Conservation (phyloP, 352 stramenopile species). For the Pythium phragmiticola region DNA sequence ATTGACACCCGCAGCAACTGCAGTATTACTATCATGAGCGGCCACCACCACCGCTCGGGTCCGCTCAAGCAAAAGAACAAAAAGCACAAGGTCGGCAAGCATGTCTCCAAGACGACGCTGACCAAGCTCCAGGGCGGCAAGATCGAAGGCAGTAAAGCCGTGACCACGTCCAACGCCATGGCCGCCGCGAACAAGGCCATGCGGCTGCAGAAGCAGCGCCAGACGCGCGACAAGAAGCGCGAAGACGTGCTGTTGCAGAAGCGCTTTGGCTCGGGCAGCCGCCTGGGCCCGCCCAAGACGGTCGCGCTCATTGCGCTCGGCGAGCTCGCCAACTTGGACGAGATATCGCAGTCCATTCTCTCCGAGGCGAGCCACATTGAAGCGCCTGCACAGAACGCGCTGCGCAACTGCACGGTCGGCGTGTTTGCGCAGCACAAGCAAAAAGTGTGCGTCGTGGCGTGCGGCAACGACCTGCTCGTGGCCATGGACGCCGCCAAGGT, state of each 20-base stretch:
- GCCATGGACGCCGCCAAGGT: conserved; percentile 86
- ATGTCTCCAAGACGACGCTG: conserved; percentile 82
- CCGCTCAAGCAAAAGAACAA: conserved; percentile 92
- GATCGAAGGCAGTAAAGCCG: conserved; percentile 48
- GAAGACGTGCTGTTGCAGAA: conserved; percentile 83
- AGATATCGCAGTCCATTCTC: conserved; percentile 70
- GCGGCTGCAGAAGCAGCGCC: conserved; percentile 82
- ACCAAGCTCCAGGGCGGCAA: conserved; percentile 71
- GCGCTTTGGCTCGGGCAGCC: conserved; percentile 74
- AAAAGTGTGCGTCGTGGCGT: conserved; percentile 85
- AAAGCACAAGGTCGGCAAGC: conserved; percentile 87
- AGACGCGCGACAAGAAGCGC: conserved; percentile 81
- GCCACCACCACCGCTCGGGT: conserved; percentile 83
- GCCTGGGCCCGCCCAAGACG: conserved; percentile 76
- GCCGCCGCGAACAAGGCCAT: conserved; percentile 68
- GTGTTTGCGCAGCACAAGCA: conserved; percentile 87
- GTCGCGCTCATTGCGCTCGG: conserved; percentile 84
- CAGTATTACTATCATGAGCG: conserved; percentile 34
- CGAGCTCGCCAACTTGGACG: conserved; percentile 51
- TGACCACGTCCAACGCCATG: conserved; percentile 28
- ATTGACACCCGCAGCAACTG: background rate
- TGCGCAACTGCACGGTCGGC: conserved; percentile 67
- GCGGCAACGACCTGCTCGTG: conserved; percentile 78
- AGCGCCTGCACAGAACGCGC: conserved; percentile 44
- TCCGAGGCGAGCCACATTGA: conserved; percentile 56